Evolutionary conservation across 208 protist genomes (phyloP), one percentile per base, ranked within the genome.

Genomic region (Acanthamoeba quina): DNA sequence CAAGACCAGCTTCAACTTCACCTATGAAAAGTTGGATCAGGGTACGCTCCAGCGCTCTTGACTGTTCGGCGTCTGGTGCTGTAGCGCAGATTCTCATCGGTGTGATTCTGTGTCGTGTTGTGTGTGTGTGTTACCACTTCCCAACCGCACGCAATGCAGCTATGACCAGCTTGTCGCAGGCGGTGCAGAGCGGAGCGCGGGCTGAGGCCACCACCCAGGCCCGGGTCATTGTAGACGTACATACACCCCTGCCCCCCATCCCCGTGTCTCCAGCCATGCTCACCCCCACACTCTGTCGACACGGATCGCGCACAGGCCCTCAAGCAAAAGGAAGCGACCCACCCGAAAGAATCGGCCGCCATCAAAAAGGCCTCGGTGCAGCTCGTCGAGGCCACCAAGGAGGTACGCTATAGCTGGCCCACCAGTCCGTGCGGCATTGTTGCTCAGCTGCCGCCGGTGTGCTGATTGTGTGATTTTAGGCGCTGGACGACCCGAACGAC

Each of bases 1-100:
- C 68, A 76, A 47, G 68, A 76, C 76, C 76, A 58, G 6, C 37
- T 49, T 85, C 49, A 58, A n/a, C 44, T 85, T 58, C 47, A 49
- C 76, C 76, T 85, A 85, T 41, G 44, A 85, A 5, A 85, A 85
- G 44, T 13, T 85, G 9, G 76, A 85, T 3, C 10, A 58, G 10
- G 76, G 76, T 85, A 58, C 76, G 15, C 29, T 15, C 64, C 37
- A 5, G n/a, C 68, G 6, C 29, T 17, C 66, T 74, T 19, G 2
- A 9, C 21, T 66, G 2, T 29, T 78, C 21, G 21, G 26, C n/a
- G 29, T 31, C 21, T 24, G n/a, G 66, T 13, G 5, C 13, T 78
- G 24, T 7, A 3, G 4, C 24, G 9, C 37, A 17, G 1, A 29
- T 6, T 78, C 21, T 58, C 19, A 24, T 21, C 13, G n/a, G 54